Evolutionary conservation across 1,284 basidiomycete species (phyloP), one percentile per base, ranked within the genome.

Genomic region (Tremellales sp.): DNA sequence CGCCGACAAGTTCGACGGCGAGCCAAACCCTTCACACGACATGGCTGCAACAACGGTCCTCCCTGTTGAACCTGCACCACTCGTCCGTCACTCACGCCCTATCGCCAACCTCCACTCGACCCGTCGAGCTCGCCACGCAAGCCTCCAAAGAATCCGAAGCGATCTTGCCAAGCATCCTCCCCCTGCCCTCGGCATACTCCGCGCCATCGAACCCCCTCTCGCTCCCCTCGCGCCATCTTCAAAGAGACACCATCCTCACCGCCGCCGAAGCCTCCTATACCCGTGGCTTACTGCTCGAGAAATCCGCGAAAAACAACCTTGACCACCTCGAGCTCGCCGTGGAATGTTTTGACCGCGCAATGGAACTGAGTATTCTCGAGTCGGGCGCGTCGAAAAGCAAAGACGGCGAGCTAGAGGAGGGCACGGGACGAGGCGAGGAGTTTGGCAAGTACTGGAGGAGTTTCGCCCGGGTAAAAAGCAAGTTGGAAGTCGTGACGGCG

Each of bases 11-110:
- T 78, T 82, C 60, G 3, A 51, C 81, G 80, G 7, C 75, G 84
- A 51, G 77, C 76, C 27, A 87, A 2, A 34, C 52, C 1, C 87
- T 47, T 57, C 74, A 91, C 62, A 70, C 75, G 1, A 69, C 86
- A 7, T 87, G 81, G 68, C 68, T 87, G 31, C 76, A 83, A 29
- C 85, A 88, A 48, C 83, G 86, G 21, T 78, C 81, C 4, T 80
- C 87, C 4, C 72, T 90, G 3, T 71, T 90, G 37, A 81, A 80
- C 3, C 77, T 87, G 16, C 86, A 91, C 62, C 78, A 81, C 13
- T 85, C 85, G 0, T 85, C 87, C 61, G 85, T 90, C 7, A 69
- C 79, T 5, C 79, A 85, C 59, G 85, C 82, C 5, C 13, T 51
- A 13, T 31, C 24, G 9, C 22, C 22, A 48, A 27, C 19, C 45